Conservation (phyloP, 495 filamentous ascomycete genomes). For the Tirmania nivea region DNA sequence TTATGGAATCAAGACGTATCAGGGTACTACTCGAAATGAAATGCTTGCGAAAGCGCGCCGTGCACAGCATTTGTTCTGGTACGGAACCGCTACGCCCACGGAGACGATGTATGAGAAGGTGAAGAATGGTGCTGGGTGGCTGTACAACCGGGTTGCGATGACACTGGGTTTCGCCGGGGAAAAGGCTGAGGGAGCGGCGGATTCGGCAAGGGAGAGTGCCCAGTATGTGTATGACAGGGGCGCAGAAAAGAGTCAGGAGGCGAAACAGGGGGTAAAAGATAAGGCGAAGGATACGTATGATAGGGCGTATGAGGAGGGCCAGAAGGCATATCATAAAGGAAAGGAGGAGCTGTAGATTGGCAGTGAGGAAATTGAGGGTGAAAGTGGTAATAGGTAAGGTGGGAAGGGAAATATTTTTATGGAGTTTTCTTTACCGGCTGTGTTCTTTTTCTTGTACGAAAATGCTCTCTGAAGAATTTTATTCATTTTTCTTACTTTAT, state of each 20-base stretch:
- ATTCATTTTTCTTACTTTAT: too few relatives aligned
- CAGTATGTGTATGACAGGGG: slow-evolving; percentile 26
- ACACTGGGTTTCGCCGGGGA: slow-evolving; percentile 23
- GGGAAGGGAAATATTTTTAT: too few relatives aligned
- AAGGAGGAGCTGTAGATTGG: not conserved
- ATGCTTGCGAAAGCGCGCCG: slow-evolving; percentile 36
- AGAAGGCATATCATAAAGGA: not conserved
- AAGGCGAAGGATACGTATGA: not conserved
- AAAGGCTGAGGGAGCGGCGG: slow-evolving; percentile 38
- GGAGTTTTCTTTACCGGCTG: too few relatives aligned
- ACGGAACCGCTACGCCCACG: slow-evolving; percentile 28
- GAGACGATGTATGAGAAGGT: slow-evolving; percentile 39
- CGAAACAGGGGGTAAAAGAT: not conserved
- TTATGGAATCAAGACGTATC: slow-evolving; percentile 53
- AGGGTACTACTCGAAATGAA: slow-evolving; percentile 45
- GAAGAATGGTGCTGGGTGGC: slow-evolving; percentile 38
- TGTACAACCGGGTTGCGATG: slow-evolving; percentile 26
- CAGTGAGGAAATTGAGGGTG: too few relatives aligned
- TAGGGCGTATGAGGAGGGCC: slow-evolving; percentile 22
- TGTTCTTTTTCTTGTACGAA: too few relatives aligned
- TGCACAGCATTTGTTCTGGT: slow-evolving; percentile 34
- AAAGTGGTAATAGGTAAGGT: too few relatives aligned
- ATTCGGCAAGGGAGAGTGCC: slow-evolving; percentile 38
- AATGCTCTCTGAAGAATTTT: too few relatives aligned
- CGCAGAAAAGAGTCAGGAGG: not conserved